phyloP scores from a whole-genome alignment of 208 protist genomes.

The Crithidia brevicula region DNA sequence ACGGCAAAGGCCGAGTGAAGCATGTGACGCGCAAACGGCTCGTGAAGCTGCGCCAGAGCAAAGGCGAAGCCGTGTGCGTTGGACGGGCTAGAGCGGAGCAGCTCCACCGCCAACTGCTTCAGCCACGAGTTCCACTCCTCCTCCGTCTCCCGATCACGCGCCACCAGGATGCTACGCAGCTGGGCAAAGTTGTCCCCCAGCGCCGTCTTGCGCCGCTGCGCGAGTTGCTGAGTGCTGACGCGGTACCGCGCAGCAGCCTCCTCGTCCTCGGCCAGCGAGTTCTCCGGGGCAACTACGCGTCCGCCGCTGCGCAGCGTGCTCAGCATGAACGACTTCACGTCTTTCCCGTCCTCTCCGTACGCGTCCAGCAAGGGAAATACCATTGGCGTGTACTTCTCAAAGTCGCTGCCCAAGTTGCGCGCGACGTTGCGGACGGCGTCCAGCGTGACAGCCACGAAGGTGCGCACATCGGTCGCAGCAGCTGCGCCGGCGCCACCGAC shows the following conservation, averaged over 20 bases:
- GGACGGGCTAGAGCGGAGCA: constrained; percentile 84
- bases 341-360: constrained; percentile 61
- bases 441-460: constrained; percentile 66
- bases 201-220: constrained; percentile 39
- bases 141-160: constrained; percentile 67
- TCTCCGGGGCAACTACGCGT: constrained; percentile 45
- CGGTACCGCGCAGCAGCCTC: constrained; percentile 40
- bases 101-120: constrained; percentile 78
- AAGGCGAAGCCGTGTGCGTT: constrained; percentile 76
- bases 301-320: constrained; percentile 44
- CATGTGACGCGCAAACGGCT: constrained; percentile 90
- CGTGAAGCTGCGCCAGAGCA: constrained; percentile 79
- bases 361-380: constrained; percentile 72
- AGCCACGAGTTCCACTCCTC: constrained; percentile 89
- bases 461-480: constrained; percentile 26
- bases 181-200: constrained; percentile 60
- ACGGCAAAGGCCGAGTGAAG: constrained; percentile 89
- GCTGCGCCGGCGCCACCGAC: background rate
- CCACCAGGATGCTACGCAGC: constrained; percentile 56
- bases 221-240: constrained; percentile 33
- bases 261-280: constrained; percentile 26
- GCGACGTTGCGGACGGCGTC: constrained; percentile 71
- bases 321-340: constrained; percentile 43
- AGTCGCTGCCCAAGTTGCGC: constrained; percentile 76
- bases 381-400: constrained; percentile 82